phyloP scores from a whole-genome alignment of 306 rosid species.

The Quercus suber region DNA sequence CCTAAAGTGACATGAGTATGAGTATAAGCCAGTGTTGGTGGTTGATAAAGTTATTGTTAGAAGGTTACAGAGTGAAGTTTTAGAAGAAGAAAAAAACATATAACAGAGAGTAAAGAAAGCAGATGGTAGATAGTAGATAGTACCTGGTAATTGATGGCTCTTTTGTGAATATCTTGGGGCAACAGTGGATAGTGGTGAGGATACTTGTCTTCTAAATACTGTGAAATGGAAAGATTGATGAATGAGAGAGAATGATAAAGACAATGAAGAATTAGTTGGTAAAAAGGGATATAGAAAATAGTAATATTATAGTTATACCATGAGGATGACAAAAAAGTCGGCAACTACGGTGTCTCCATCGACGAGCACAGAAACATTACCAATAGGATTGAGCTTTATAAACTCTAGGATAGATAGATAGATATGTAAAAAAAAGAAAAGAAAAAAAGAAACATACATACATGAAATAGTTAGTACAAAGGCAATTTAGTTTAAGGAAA shows the following conservation, averaged over 20 bases:
- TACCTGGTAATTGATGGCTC: constrained; percentile 80
- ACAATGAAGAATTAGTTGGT: neutral
- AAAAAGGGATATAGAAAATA: neutral
- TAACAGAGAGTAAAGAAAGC: neutral
- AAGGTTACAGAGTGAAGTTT: neutral
- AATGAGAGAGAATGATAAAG: too few species aligned
- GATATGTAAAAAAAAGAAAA: neutral
- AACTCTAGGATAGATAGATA: constrained; percentile 34
- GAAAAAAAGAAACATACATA: too few species aligned
- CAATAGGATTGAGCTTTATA: constrained; percentile 57
- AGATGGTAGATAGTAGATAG: neutral
- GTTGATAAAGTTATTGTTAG: neutral
- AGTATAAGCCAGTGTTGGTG: neutral
- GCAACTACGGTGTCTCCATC: constrained; percentile 49
- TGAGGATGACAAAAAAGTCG: constrained; percentile 71
- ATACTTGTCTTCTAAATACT: constrained; percentile 89
- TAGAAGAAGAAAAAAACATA: too few species aligned
- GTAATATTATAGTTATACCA: constrained; percentile 35
- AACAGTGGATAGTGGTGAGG: constrained; percentile 64
- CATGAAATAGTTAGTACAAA: neutral
- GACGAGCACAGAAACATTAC: constrained; percentile 61
- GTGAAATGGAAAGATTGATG: neutral
- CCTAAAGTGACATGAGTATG: too few species aligned
- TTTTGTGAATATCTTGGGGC: constrained; percentile 54
- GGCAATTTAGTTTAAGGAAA: neutral